Evolutionary conservation across 805 yeast genomes (phyloP).

Genomic region (Metschnikowia peoriensis): DNA sequence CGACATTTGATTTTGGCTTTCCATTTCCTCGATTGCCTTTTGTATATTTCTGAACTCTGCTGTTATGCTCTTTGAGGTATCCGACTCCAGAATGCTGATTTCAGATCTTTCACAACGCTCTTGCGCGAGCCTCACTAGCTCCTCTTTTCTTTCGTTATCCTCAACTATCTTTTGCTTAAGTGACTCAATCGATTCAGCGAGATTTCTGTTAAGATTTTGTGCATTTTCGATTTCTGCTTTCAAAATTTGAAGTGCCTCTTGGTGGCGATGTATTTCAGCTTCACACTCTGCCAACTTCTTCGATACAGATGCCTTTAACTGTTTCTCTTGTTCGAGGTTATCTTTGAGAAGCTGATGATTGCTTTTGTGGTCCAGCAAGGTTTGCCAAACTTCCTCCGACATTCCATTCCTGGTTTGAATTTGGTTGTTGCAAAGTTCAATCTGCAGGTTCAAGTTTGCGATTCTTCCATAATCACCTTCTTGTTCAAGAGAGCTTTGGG

Average conservation of each 20-base stretch:
- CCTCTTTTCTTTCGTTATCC: constrained; percentile 16
- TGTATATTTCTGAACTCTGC: constrained; percentile 48
- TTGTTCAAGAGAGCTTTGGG: constrained; percentile 42
- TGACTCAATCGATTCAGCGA: constrained; percentile 14
- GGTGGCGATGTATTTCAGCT: constrained; percentile 6
- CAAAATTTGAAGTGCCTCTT: constrained; percentile 19
- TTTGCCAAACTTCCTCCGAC: constrained; percentile 21
- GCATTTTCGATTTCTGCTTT: constrained; percentile 16
- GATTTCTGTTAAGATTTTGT: constrained; percentile 13
- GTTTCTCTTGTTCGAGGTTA: constrained; percentile 6
- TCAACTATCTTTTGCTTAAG: constrained; percentile 12
- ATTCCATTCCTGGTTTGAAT: constrained; percentile 28
- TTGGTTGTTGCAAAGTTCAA: constrained; percentile 27
- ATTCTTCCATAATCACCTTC: constrained; percentile 44
- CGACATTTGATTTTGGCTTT: constrained; percentile 51
- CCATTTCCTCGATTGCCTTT: constrained; percentile 49
- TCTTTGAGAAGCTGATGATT: constrained; percentile 3
- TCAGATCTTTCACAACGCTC: constrained; percentile 49
- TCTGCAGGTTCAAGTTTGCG: constrained; percentile 35
- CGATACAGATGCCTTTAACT: not conserved
- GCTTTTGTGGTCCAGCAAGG: constrained; percentile 8
- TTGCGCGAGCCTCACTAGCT: constrained; percentile 27
- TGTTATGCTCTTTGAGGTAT: constrained; percentile 48
- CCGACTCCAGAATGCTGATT: constrained; percentile 38
- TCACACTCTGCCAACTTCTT: constrained; percentile 20